Base-by-base conservation (phyloP, 1,139 yeast genomes). In the Keqinozyma sinolaborantium region DNA sequence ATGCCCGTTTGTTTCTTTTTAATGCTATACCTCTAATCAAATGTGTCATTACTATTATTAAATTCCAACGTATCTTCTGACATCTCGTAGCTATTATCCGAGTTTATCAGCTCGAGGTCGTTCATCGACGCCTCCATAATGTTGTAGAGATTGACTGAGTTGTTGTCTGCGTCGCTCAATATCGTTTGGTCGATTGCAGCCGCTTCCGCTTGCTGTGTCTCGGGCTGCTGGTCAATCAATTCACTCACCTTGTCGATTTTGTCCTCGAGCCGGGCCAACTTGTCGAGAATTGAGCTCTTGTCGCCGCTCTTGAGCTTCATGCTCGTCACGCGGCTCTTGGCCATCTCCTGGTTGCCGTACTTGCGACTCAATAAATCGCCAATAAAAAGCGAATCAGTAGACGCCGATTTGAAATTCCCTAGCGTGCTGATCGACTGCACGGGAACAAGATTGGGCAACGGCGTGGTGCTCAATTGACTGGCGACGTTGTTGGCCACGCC, bases 351-450 rank as follows among this genome's bases (percentile, higher is more conserved):
- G n/a, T 30, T 33, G 0, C 62, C 62, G 33, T 58, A 59, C 33
- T 53, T 52, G 27, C 50, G 50, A 23, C 48, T 43, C 27, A 57
- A 40, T 11, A 58, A 37, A 34, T 58, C 65, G 37, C 59, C 64
- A 29, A 60, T 58, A 32, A 60, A 57, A 9, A 58, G 36, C 6
- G 65, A 59, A 36, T 61, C 68, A 2, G 64, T 61, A 4, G 67
- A 60, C 9, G 64, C 64, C 26, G 62, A 55, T 28, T 61, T 50
- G 34, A 58, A 46, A 33, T 59, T 56, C 3, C 51, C 51, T 12
- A 62, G 37, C 1, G 68, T 61, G 13, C 58, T 49, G 4, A 58
- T 53, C 2, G 66, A 60, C 28, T 55, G 58, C n/a, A 43, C 35
- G 7, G 49, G 48, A 4, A 44, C 31, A 3, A 45, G 28, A 6